Evolutionary conservation across 2,329 filamentous ascomycete species (phyloP).

Genomic region (Aspergillus quadrilineatus): DNA sequence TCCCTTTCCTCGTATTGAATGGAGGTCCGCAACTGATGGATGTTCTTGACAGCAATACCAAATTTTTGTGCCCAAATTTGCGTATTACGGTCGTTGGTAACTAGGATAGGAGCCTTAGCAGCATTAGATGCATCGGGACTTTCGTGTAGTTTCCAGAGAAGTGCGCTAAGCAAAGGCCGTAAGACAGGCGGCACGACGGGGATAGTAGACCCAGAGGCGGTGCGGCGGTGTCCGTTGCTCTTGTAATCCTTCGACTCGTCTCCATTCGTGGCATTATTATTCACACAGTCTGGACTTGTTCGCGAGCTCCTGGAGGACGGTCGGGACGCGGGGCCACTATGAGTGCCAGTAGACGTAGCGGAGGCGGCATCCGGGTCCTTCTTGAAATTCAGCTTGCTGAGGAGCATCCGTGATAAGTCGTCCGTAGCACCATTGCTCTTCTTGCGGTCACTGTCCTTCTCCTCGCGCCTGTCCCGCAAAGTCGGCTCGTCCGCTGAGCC

Average conservation of each 20-base stretch:
- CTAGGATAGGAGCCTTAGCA: slow-evolving; percentile 42
- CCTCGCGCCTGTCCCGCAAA: slow-evolving; percentile 20
- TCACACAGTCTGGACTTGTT: slow-evolving; percentile 45
- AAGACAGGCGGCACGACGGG: slow-evolving; percentile 41
- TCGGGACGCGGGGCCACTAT: slow-evolving; percentile 44
- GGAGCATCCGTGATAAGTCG: slow-evolving; percentile 48
- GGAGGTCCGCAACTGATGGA: slow-evolving; percentile 48
- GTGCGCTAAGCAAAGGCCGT: slow-evolving; percentile 45
- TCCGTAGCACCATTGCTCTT: slow-evolving; percentile 29
- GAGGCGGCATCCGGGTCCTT: slow-evolving; percentile 41
- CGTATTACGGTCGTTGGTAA: slow-evolving; percentile 46
- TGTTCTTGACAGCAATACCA: slow-evolving; percentile 48
- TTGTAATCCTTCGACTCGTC: slow-evolving; percentile 24
- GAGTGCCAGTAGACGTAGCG: slow-evolving; percentile 42
- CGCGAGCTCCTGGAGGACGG: slow-evolving; percentile 47
- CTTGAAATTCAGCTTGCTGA: slow-evolving; percentile 50
- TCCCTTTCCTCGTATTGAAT: slow-evolving; percentile 49
- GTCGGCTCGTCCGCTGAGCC: slow-evolving; percentile 19
- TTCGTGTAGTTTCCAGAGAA: slow-evolving; percentile 47
- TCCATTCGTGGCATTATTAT: slow-evolving; percentile 28
- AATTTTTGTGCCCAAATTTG: slow-evolving; percentile 50
- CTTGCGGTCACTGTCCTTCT: slow-evolving; percentile 23
- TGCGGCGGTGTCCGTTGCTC: slow-evolving; percentile 32
- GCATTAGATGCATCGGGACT: slow-evolving; percentile 33
- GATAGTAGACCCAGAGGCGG: slow-evolving; percentile 34